Evolutionary conservation across 441 rosid species (phyloP).

Genomic region (Raphanus hybrid): DNA sequence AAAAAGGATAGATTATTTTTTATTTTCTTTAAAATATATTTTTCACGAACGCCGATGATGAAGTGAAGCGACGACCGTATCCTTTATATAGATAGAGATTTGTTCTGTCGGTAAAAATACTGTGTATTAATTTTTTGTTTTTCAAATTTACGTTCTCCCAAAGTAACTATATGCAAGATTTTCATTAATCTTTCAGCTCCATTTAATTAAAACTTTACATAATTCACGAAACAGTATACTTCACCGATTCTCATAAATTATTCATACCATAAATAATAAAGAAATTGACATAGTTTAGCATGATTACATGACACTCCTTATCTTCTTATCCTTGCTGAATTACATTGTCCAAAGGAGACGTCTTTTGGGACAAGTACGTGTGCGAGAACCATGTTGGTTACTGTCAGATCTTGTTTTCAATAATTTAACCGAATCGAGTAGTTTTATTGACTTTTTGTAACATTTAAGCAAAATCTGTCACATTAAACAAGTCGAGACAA

Average conservation of each 20-base stretch:
- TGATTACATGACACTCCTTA: not conserved
- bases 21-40: not conserved
- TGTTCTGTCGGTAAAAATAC: not conserved
- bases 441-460: not conserved
- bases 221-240: not conserved
- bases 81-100: conserved; percentile 10
- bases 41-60: conserved; percentile 31
- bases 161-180: not conserved
- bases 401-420: conserved; percentile 5
- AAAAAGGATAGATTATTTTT: not conserved
- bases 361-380: not conserved
- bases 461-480: not conserved
- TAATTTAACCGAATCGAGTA: not conserved
- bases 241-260: conserved; percentile 3
- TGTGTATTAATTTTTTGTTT: not conserved
- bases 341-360: not conserved
- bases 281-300: not conserved
- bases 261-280: not conserved
- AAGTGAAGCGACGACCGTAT: conserved; percentile 28
- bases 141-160: not conserved
- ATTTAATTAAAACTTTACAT: not conserved
- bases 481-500: conserved; percentile 3
- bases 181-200: not conserved
- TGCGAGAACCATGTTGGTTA: not conserved
- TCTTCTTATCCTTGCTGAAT: not conserved